Base-by-base conservation (phyloP, 1,139 yeast species). In the Yamadazyma diddensiae region DNA sequence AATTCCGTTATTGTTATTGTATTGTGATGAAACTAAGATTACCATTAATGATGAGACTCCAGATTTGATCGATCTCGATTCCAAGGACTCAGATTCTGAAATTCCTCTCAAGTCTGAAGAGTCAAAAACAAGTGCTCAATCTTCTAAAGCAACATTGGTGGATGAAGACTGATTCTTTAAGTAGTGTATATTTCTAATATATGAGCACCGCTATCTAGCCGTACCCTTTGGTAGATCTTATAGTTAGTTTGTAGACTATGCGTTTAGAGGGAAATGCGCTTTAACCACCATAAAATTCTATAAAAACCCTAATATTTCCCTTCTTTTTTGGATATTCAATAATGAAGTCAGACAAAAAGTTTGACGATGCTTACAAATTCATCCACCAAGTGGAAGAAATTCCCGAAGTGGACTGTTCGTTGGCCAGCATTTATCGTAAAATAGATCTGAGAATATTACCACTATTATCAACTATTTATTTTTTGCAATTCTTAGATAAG, bases 401-500 rank as follows among this genome's bases (percentile, higher is more conserved):
- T 6, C 25, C n/a, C 15, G 15, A 22, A 5, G 30, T 28, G 7
- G 27, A 37, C 29, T 31, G 26, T 31, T 13, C 22, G 23, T 21
- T 42, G 6, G 31, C 35, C 4, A 35, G 30, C 21, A 39, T 53
- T 3, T 43, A 46, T 24, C 31, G 47, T 15, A 62, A 61, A 37
- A 42, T 64, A 14, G 71, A 65, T 38, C 26, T 31, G 13, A 42
- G 53, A 13, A 52, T 65, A 17, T 36, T 68, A 28, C 59, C 71
- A 0, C 30, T 68, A 9, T 41, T 67, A 27, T 62, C 69, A 34
- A 50, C 59, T 9, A 56, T 65, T 33, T 70, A 70, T 42, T 64
- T 69, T 37, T 50, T 69, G 19, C 74, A 68, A 41, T 69, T 62
- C 42, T 47, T 71, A 29, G 77, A 71, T 41, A 70, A 70, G 43